Evolutionary conservation across 2,329 filamentous ascomycete species (phyloP).

Genomic region (Diaporthe sp.): DNA sequence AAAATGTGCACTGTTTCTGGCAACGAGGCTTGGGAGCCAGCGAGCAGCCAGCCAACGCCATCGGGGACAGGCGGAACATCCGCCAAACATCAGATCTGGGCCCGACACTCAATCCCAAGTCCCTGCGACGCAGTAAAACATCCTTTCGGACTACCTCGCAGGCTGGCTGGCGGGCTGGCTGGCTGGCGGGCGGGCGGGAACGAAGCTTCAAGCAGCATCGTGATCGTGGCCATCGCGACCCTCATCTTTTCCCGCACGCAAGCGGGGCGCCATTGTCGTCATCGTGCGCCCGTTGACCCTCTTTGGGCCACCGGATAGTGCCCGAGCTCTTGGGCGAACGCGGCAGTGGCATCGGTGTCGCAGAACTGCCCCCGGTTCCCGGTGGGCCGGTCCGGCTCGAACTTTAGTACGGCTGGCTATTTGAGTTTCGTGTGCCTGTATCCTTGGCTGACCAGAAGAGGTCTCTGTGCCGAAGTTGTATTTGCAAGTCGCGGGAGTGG

Average conservation of each 20-base stretch:
- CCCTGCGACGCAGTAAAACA: not conserved
- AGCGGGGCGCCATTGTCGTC: slow-evolving; percentile 31
- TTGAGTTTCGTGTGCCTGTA: not conserved
- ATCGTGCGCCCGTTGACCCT: slow-evolving; percentile 21
- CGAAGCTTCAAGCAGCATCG: not conserved
- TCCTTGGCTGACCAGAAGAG: not conserved
- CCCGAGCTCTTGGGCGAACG: slow-evolving; percentile 8
- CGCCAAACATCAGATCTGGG: not conserved
- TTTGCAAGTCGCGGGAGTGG: not conserved
- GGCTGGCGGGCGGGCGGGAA: not conserved
- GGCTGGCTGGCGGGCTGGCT: not conserved
- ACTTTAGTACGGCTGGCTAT: not conserved
- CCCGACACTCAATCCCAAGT: not conserved
- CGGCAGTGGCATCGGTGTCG: slow-evolving; percentile 21
- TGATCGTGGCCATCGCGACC: not conserved
- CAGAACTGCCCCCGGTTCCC: not conserved
- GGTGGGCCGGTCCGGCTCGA: slow-evolving; percentile 21
- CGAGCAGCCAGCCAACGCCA: not conserved
- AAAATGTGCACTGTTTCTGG: not conserved
- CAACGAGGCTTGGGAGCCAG: not conserved
- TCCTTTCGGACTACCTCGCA: not conserved
- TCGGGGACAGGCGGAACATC: not conserved
- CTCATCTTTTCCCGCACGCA: not conserved
- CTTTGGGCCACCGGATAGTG: slow-evolving; percentile 7
- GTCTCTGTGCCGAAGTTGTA: not conserved